A percentile compares a stretch with the other conserved stretches of the same genome.
phyloP scores from a whole-genome alignment of 2,329 filamentous ascomycete species.

The Colletotrichum abscissum region DNA sequence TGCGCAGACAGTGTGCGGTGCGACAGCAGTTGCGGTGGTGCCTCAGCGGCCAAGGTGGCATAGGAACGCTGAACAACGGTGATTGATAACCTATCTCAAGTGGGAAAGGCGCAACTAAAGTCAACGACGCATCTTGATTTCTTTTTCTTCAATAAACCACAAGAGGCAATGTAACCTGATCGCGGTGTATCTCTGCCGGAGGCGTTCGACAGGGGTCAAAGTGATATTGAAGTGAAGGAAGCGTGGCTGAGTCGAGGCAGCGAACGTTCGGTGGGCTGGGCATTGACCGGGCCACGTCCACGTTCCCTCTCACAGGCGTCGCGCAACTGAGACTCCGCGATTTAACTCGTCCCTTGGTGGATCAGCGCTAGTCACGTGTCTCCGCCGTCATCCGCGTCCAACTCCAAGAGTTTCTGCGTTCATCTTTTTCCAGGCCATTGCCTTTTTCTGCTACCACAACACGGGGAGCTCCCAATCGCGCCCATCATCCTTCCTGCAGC shows the following conservation, averaged over 20 bases:
- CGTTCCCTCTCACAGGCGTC: slow-evolving; percentile 19
- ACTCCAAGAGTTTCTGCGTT: slow-evolving; percentile 37
- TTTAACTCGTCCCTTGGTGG: slow-evolving; percentile 32
- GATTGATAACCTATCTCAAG: neutral
- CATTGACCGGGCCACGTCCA: slow-evolving; percentile 29
- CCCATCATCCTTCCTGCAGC: slow-evolving; percentile 43
- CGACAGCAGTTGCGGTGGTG: slow-evolving; percentile 39
- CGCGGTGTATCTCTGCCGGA: neutral
- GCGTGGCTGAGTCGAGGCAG: slow-evolving; percentile 21
- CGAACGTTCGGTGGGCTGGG: slow-evolving; percentile 16
- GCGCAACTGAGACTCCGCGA: slow-evolving; percentile 34
- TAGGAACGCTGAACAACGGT: neutral
- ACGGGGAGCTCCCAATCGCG: slow-evolving; percentile 47
- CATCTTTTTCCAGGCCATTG: slow-evolving; percentile 35
- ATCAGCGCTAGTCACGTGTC: slow-evolving; percentile 34
- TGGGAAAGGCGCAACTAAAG: slow-evolving; percentile 4
- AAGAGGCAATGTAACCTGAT: neutral
- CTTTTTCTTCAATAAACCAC: neutral
- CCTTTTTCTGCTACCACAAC: slow-evolving; percentile 42
- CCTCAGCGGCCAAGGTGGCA: slow-evolving; percentile 23
- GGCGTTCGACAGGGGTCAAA: neutral
- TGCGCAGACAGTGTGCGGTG: slow-evolving; percentile 44
- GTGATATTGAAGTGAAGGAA: slow-evolving; percentile 5
- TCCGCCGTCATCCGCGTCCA: slow-evolving; percentile 34
- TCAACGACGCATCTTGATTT: neutral